Base-by-base conservation (phyloP, 2,329 filamentous ascomycete genomes). In the Trichophyton schoenleinii region DNA sequence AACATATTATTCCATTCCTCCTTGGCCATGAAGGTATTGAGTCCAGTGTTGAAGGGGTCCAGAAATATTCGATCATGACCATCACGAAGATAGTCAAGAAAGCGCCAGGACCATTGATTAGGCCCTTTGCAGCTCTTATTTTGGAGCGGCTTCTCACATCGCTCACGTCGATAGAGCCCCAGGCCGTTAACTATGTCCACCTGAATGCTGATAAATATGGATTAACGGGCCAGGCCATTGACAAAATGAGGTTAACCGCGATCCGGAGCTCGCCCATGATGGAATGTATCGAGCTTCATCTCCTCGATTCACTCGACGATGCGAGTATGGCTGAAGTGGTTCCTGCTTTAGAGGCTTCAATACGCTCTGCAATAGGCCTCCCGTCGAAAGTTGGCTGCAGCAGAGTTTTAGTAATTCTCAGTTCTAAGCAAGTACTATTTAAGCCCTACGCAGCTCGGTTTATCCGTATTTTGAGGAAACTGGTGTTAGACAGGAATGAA, bases 341-440 rank as follows among this genome's bases (percentile, higher is more conserved):
- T 41, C 84, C 86, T 1, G 83, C 79, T 52, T 80, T 99, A 0
- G 87, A 94, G 71, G 81, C 82, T 34, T 86, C 88, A 0, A 89
- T 97, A 74, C 94, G 92, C 71, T 85, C 82, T 28, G 89, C 91
- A 0, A 85, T 99, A 42, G 92, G 91, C 1, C 85, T 97, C 75
- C 92, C 92, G 1, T 95, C 91, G 0, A 97, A 97, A 76, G 87
- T 97, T 57, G 94, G 91, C 42, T 95, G 91, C 69, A 88, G 87
- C 65, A 84, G 90, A 61, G 86, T 96, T 1, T 80, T 99, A 36
- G 87, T 89, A 6, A 91, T 89, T 0, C 80, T 99, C 6, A 88
- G 89, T 58, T 92, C 91, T 58, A 84, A 90, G 11, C 84, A 83
- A 41, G 81, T 86, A 42, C 78, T 91, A 34, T 89, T 96, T 72